Evolutionary conservation across 1,284 basidiomycete species (phyloP), one percentile per base, ranked within the genome.

Genomic region (Cutaneotrichosporon arboriforme): DNA sequence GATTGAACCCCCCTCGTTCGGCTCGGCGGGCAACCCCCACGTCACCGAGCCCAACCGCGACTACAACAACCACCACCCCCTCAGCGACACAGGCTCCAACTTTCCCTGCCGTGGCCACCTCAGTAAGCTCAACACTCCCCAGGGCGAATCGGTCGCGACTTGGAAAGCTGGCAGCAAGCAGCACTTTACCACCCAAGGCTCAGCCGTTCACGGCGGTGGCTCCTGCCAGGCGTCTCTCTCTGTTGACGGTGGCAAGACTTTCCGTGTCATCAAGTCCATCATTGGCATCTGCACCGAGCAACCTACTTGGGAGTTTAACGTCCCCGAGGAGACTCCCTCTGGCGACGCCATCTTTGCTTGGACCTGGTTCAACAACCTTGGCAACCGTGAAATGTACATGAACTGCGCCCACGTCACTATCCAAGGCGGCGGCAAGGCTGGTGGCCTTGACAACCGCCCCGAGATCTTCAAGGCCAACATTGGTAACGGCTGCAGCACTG

Each of bases 371-470:
- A 77, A 77, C 63, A 46, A 54, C 40, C 20, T 57, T 23, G 74
- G 74, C 15, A 74, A 73, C 51, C 63, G 72, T 33, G 72, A 74
- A 42, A 68, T 73, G 66, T 71, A 77, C 67, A 67, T 70, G 59
- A 76, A 77, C 60, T 77, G 76, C 50, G 76, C 76, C 5, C 55
- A 68, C 9, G 69, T 77, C 47, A 70, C 66, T 22, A 70, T 77
- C 49, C 60, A 62, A 7, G 59, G 61, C 23, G 64, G 70, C 20
- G 68, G 66, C 21, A 58, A 60, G 2, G 31, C 8, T 31, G n/a
- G 18, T 36, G 13, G 43, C 26, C 55, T 47, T 21, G 18, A 56
- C 50, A 62, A 34, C 23, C 52, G 56, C 47, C 76, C 77, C 1
- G 55, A 63, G 13, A 68, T 70, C 20, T 77, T 76, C 57, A 66